Evolutionary conservation across 495 filamentous ascomycete species (phyloP), one percentile per base, ranked within the genome.

Genomic region (Delitschia confertaspora): DNA sequence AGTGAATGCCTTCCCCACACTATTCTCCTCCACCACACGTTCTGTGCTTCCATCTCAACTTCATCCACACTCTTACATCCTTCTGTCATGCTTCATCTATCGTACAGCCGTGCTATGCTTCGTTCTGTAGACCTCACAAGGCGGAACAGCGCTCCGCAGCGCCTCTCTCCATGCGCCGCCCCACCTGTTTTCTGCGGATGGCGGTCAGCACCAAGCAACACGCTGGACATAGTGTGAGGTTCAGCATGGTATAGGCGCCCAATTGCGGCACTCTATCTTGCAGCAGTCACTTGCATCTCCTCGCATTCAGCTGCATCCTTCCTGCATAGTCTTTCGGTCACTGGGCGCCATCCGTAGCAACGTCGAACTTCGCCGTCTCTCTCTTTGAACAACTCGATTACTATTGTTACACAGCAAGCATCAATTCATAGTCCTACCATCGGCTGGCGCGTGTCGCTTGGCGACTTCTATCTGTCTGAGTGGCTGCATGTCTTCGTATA

Each of bases 221-320:
- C n/a, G n/a, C n/a, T n/a, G n/a, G n/a, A n/a, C n/a, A n/a, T n/a
- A n/a, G n/a, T n/a, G n/a, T n/a, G n/a, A n/a, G n/a, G n/a, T n/a
- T n/a, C n/a, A n/a, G n/a, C n/a, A n/a, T n/a, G n/a, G n/a, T 19
- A 14, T 36, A 33, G 44, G 19, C 32, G 51, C 51, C 51, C 51
- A 45, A 47, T 51, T 42, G 38, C 23, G 23, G 52, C 47, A 43
- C 52, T 46, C 46, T 51, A 42, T 51, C 52, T 25, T 56, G 52
- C 52, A 56, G 47, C 37, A 51, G 52, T 56, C 52, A 56, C 52
- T 49, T 49, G 52, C 52, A 56, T 56, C 33, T 16, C 17, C 24
- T 45, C 29, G 24, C 36, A 38, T 45, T 55, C 47, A 56, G 47
- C 48, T 38, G 43, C 42, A 42, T 27, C 45, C 41, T 33, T 41